phyloP scores from a whole-genome alignment of 768 basidiomycete genomes.

The Calocybe indica region DNA sequence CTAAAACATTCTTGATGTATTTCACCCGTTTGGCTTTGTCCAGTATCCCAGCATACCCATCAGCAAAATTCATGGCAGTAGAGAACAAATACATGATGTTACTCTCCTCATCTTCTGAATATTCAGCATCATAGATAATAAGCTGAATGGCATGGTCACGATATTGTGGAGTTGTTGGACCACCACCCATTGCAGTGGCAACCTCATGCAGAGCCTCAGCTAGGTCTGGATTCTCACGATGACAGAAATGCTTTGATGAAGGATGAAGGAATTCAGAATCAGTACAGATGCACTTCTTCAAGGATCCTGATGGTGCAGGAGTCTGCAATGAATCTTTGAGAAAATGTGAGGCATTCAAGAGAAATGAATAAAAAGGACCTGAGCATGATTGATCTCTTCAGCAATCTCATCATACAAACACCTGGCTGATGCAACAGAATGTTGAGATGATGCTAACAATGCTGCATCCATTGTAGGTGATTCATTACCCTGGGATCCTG shows the following conservation, averaged over 20 bases:
- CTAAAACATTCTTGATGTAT: too few relatives aligned
- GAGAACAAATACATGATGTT: slow-evolving; percentile 1
- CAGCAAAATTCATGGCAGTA: neutral
- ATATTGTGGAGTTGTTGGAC: neutral
- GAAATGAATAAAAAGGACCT: neutral
- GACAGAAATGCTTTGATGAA: too few relatives aligned
- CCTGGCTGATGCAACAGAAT: too few relatives aligned
- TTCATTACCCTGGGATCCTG: neutral
- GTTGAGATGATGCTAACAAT: too few relatives aligned
- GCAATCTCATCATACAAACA: neutral
- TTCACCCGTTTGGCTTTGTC: too few relatives aligned
- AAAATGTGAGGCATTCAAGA: neutral
- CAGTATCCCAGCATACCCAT: neutral
- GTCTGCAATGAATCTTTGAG: neutral
- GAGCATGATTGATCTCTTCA: neutral
- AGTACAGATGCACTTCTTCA: neutral
- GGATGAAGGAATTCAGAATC: too few relatives aligned
- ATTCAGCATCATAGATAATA: slow-evolving; percentile 5
- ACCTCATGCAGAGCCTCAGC: too few relatives aligned
- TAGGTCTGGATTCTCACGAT: neutral
- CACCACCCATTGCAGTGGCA: neutral
- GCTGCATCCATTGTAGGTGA: too few relatives aligned
- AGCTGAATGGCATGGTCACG: slow-evolving; percentile 3
- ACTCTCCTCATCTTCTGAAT: slow-evolving; percentile 2
- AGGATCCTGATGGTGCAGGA: neutral